phyloP scores from a whole-genome alignment of 768 basidiomycete species.

The Daedaleopsis nitida region DNA sequence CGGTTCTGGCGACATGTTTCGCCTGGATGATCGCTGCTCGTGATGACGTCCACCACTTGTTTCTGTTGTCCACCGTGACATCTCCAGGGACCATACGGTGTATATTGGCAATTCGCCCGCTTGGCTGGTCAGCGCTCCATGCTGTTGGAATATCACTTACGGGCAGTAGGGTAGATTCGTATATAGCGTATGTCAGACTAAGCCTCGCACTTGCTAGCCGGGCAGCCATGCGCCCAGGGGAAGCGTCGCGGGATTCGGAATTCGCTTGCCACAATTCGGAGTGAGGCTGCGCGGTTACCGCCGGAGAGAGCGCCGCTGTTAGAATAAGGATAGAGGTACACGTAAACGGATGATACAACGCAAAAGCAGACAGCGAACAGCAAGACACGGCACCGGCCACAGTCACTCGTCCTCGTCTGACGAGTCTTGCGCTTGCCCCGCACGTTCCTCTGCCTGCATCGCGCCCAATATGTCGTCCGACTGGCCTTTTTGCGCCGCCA shows the following conservation, averaged over 20 bases:
- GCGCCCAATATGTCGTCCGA: constrained; percentile 81
- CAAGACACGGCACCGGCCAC: constrained; percentile 6
- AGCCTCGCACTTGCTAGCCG: constrained; percentile 2
- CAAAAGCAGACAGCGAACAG: constrained; percentile 14
- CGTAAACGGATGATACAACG: constrained; percentile 17
- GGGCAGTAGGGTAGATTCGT: constrained; percentile 8
- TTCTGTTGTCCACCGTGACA: background rate
- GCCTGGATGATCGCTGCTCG: background rate
- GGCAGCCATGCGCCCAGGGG: background rate
- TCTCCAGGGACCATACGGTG: constrained; percentile 1
- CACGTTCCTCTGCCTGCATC: constrained; percentile 75
- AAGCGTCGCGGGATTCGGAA: constrained; percentile 1
- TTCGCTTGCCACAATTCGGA: constrained; percentile 1
- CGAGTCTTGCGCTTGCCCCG: constrained; percentile 52
- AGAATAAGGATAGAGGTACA: constrained; percentile 21
- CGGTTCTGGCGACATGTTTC: constrained; percentile 1
- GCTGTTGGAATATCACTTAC: constrained; percentile 3
- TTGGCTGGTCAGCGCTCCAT: constrained; percentile 1
- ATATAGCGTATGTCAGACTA: constrained; percentile 3
- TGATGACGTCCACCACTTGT: background rate
- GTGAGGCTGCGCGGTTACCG: background rate
- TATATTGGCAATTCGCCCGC: constrained; percentile 1
- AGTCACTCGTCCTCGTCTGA: constrained; percentile 66
- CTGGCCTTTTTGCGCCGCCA: constrained; percentile 77
- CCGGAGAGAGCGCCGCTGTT: constrained; percentile 8